Conservation (phyloP, 768 basidiomycete genomes). For the Trametes elegans region DNA sequence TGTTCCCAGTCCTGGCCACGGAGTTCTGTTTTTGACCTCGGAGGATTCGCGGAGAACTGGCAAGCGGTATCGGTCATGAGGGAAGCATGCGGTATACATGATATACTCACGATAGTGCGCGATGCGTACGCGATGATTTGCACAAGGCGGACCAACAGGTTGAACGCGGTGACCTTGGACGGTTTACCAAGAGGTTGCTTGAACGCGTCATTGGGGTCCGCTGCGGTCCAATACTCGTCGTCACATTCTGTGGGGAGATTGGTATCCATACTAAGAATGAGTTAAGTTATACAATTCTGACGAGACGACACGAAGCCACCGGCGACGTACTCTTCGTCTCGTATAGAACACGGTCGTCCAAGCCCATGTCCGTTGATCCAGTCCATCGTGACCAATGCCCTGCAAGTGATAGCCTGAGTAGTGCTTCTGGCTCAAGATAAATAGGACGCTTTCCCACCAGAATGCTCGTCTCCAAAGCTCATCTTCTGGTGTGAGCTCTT, state of each 20-base stretch:
- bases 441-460: conserved; percentile 49
- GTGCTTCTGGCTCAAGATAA: background rate
- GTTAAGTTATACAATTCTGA: background rate
- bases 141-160: conserved; percentile 51
- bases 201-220: too few species aligned
- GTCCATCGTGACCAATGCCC: conserved; percentile 46
- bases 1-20: conserved; percentile 40
- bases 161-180: conserved; percentile 55
- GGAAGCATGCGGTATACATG: too few species aligned
- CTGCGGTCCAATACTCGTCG: conserved; percentile 74
- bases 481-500: conserved; percentile 47
- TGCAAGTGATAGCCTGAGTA: conserved; percentile 13
- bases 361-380: conserved; percentile 40
- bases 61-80: too few species aligned
- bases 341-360: conserved; percentile 62
- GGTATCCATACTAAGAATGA: conserved; percentile 55
- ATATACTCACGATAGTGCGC: conserved; percentile 35
- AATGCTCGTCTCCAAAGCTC: conserved; percentile 80
- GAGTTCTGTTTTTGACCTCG: conserved; percentile 30
- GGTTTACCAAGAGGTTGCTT: conserved; percentile 58
- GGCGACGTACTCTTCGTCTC: conserved; percentile 71
- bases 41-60: too few species aligned
- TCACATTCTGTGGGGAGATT: conserved; percentile 65
- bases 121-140: conserved; percentile 60
- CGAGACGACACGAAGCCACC: background rate